These are phyloP conservation scores for Pythium aphanidermatum DNA, from an alignment of 352 stramenopile genomes.

Conservation along the genomic window DNA sequence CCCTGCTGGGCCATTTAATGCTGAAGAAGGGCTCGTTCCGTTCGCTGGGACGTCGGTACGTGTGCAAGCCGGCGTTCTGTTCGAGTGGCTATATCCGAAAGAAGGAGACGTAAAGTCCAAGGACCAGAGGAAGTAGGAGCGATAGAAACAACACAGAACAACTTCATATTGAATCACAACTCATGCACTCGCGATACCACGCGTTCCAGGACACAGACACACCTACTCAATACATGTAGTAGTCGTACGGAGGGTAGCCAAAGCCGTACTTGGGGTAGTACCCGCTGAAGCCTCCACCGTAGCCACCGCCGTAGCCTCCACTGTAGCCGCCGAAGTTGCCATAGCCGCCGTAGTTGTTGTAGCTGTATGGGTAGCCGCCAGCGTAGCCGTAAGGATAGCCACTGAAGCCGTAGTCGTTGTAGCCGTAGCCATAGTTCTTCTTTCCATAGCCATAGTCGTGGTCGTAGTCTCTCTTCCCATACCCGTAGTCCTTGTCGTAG, in stretches of 20 bases:
- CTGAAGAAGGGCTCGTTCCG: conserved; percentile 82
- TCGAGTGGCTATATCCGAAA: conserved; percentile 82
- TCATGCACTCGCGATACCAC: too few species aligned
- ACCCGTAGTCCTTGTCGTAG: neutral
- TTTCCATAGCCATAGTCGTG: conserved; percentile 3
- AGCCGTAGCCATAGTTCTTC: conserved; percentile 1
- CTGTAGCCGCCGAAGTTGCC: neutral
- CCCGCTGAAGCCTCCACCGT: conserved; percentile 1
- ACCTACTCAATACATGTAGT: conserved; percentile 1
- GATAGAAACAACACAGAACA: neutral
- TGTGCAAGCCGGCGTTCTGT: conserved; percentile 83
- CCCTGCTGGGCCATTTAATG: conserved; percentile 53
- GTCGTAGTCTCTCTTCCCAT: neutral
- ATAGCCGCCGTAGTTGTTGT: neutral
- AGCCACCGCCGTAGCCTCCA: conserved; percentile 3
- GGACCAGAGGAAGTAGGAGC: neutral
- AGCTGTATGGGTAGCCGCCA: neutral
- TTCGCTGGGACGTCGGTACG: conserved; percentile 67
- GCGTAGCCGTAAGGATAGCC: neutral
- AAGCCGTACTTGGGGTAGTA: neutral
- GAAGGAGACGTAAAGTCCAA: conserved; percentile 33
- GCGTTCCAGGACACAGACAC: too few species aligned
- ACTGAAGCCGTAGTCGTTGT: neutral
- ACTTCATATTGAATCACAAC: too few species aligned
- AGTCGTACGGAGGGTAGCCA: neutral